Percentiles rank a stretch among this genome's conserved stretches.
phyloP scores from a whole-genome alignment of 495 filamentous ascomycete genomes.

The Penicillium dipodomyicola region DNA sequence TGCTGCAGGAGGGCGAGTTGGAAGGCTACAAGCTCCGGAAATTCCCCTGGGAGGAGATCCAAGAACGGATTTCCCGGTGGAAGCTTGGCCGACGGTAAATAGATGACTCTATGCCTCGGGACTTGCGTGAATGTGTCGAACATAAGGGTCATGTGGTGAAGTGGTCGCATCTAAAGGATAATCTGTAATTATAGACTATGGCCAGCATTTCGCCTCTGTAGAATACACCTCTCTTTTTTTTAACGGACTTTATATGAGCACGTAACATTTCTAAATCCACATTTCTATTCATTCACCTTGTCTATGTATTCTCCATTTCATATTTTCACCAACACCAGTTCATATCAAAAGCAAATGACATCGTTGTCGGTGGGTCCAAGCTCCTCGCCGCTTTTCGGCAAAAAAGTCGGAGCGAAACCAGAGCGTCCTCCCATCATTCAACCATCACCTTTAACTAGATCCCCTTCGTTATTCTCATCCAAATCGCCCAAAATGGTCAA shows the following conservation, averaged over 20 bases:
- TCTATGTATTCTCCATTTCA: neutral
- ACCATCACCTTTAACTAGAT: slow-evolving; percentile 18
- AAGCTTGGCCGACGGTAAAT: slow-evolving; percentile 68
- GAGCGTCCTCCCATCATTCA: slow-evolving; percentile 31
- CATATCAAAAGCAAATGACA: slow-evolving; percentile 13
- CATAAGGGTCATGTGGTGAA: slow-evolving; percentile 4
- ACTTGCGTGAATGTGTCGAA: slow-evolving; percentile 4
- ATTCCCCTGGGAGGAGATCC: slow-evolving; percentile 84
- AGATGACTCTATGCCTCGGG: neutral
- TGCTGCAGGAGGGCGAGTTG: slow-evolving; percentile 72
- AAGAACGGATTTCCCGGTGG: slow-evolving; percentile 80
- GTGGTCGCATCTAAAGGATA: slow-evolving; percentile 13
- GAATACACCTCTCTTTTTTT: slow-evolving; percentile 19
- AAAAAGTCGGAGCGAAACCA: slow-evolving; percentile 46
- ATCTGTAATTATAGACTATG: slow-evolving; percentile 28
- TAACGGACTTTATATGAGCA: neutral
- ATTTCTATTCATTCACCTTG: neutral
- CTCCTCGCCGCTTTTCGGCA: slow-evolving; percentile 47
- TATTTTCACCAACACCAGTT: neutral
- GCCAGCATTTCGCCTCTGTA: slow-evolving; percentile 24
- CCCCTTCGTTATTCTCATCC: slow-evolving; percentile 18
- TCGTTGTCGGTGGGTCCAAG: slow-evolving; percentile 27
- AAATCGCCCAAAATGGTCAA: slow-evolving; percentile 77
- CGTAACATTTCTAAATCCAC: neutral
- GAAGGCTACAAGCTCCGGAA: slow-evolving; percentile 44